Conservation (phyloP, 106 monocot species). For the Dendrobium chrysotoxum region DNA sequence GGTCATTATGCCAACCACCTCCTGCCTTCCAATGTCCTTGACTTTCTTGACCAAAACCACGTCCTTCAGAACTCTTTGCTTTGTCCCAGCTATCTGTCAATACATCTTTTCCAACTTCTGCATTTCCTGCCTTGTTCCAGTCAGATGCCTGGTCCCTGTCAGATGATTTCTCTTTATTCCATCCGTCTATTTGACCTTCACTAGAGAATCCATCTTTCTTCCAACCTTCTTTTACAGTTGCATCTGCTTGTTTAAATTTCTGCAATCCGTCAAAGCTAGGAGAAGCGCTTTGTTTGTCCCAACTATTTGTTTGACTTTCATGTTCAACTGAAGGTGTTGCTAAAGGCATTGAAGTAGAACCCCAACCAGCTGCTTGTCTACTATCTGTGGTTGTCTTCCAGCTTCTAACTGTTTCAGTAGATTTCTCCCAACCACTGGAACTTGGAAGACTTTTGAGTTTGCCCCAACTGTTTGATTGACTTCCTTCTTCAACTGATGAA, state of each 20-base stretch:
- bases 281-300: neutral
- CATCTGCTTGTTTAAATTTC: neutral
- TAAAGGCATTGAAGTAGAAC: neutral
- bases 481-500: slow-evolving; percentile 1
- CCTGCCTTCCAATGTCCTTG: neutral
- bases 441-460: neutral
- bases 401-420: neutral
- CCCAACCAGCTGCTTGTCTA: neutral
- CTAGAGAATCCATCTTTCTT: slow-evolving; percentile 5
- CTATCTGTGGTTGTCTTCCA: neutral
- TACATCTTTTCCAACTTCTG: neutral
- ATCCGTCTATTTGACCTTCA: slow-evolving; percentile 5
- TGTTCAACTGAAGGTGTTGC: neutral
- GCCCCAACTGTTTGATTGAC: neutral
- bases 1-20: neutral
- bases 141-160: neutral
- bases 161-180: slow-evolving; percentile 3
- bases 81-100: neutral
- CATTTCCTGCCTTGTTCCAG: slow-evolving; percentile 10
- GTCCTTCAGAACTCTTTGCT: neutral
- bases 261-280: neutral
- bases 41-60: slow-evolving; percentile 1
- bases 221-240: neutral
- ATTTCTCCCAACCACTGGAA: neutral
- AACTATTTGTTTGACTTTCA: neutral